Percentiles rank a stretch among this genome's conserved stretches.
phyloP scores from a whole-genome alignment of 768 basidiomycete genomes.

The Russula compacta region DNA sequence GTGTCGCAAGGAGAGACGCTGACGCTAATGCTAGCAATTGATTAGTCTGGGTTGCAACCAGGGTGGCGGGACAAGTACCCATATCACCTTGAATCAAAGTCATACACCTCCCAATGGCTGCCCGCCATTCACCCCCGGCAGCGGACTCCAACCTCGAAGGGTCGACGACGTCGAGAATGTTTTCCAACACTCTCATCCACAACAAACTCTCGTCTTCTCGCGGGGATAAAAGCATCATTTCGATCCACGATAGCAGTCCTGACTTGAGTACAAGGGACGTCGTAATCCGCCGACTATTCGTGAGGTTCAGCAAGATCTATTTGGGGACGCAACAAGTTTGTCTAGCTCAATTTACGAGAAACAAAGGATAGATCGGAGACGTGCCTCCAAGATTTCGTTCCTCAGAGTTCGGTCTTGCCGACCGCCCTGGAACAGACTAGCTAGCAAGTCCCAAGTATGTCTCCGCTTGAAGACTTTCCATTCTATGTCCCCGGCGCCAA shows the following conservation, averaged over 20 bases:
- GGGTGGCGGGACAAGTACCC: conserved; percentile 17
- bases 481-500: conserved; percentile 46
- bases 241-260: conserved; percentile 72
- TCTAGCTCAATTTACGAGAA: not conserved
- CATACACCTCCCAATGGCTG: conserved; percentile 46
- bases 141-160: conserved; percentile 41
- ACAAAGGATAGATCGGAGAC: conserved; percentile 16
- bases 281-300: conserved; percentile 58
- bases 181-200: conserved; percentile 29
- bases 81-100: conserved; percentile 29
- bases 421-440: conserved; percentile 70
- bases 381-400: conserved; percentile 57
- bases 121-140: conserved; percentile 53
- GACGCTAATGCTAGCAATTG: not conserved
- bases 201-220: conserved; percentile 10
- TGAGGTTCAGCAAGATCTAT: conserved; percentile 68
- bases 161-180: conserved; percentile 34
- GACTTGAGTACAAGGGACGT: conserved; percentile 65
- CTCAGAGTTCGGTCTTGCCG: conserved; percentile 43
- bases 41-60: not conserved
- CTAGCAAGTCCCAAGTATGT: conserved; percentile 83
- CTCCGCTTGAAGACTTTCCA: conserved; percentile 75
- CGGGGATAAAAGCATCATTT: conserved; percentile 46
- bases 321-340: not conserved
- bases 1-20: not conserved